Conservation (phyloP, 192 early-diverging fungal genomes). For the Oehlia diaphana region DNA sequence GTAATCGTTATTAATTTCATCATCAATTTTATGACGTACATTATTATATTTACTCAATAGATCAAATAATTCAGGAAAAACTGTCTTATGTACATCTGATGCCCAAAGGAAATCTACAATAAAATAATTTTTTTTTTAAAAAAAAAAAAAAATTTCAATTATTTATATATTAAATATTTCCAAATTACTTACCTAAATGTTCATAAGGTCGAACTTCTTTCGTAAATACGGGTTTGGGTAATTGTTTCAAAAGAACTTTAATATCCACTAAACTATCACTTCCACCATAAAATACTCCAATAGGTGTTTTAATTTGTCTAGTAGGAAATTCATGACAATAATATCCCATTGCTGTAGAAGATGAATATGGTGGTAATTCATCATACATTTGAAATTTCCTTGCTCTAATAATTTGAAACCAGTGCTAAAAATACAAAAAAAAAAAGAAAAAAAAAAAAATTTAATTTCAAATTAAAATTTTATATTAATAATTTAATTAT, state of each 20-base stretch:
- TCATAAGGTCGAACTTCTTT: slow-evolving; percentile 74
- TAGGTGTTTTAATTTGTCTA: slow-evolving; percentile 77
- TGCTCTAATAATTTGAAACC: slow-evolving; percentile 94
- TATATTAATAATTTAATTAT: not conserved
- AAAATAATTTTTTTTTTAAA: not conserved
- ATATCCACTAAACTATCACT: slow-evolving; percentile 83
- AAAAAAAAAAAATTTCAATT: not conserved
- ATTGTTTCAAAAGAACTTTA: slow-evolving; percentile 49
- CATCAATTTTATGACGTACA: not conserved
- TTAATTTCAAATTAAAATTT: not conserved
- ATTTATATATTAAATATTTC: not conserved
- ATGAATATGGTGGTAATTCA: slow-evolving; percentile 63
- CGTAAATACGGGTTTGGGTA: slow-evolving; percentile 57
- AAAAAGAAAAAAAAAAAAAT: not conserved
- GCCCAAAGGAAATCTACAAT: slow-evolving; percentile 52
- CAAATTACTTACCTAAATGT: slow-evolving; percentile 58
- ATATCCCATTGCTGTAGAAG: slow-evolving; percentile 52
- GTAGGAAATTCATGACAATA: slow-evolving; percentile 72
- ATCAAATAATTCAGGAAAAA: slow-evolving; percentile 53
- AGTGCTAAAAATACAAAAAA: slow-evolving; percentile 56
- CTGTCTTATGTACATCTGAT: slow-evolving; percentile 39
- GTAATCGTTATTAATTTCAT: not conserved
- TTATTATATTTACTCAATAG: slow-evolving; percentile 33
- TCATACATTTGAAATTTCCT: slow-evolving; percentile 92
- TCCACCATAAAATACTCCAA: slow-evolving; percentile 92